Percentiles rank a stretch among this genome's conserved stretches.
Conservation (phyloP, 116 monocot species). For the Papilionanthe hybrid region DNA sequence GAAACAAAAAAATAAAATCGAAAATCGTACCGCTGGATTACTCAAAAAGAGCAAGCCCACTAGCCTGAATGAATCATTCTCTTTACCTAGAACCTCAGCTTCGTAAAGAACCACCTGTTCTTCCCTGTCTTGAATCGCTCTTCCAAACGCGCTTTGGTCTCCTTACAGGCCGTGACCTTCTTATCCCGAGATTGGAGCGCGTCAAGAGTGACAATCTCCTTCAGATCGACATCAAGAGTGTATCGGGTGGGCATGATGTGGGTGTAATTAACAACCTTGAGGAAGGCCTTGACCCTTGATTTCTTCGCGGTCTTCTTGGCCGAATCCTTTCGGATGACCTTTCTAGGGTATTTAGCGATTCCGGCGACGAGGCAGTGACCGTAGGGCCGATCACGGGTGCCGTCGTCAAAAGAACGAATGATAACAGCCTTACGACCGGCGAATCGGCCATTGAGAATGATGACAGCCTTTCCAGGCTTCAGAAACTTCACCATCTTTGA, state of each 20-base stretch:
- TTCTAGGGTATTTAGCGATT: slow-evolving; percentile 52
- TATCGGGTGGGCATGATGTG: slow-evolving; percentile 59
- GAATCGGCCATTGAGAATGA: slow-evolving; percentile 48
- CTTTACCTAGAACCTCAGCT: slow-evolving; percentile 44
- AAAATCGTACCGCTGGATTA: background rate
- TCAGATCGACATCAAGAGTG: slow-evolving; percentile 50
- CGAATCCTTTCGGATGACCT: slow-evolving; percentile 64
- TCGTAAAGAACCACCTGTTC: slow-evolving; percentile 65
- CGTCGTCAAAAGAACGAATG: slow-evolving; percentile 44
- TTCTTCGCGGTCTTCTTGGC: slow-evolving; percentile 58
- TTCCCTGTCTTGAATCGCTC: slow-evolving; percentile 56
- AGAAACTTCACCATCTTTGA: slow-evolving; percentile 52
- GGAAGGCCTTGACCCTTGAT: slow-evolving; percentile 51
- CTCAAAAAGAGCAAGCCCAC: background rate
- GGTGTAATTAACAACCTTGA: slow-evolving; percentile 48
- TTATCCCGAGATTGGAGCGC: slow-evolving; percentile 33
- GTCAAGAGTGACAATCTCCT: slow-evolving; percentile 36
- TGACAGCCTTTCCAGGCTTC: slow-evolving; percentile 59
- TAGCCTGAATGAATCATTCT: background rate
- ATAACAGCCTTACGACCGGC: slow-evolving; percentile 63
- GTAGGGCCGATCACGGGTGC: slow-evolving; percentile 51
- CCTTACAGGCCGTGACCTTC: slow-evolving; percentile 45
- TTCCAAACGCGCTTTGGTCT: slow-evolving; percentile 37
- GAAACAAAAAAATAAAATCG: background rate
- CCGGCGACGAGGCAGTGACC: slow-evolving; percentile 65